Conservation (phyloP, 306 rosid species). For the Inga laurina region DNA sequence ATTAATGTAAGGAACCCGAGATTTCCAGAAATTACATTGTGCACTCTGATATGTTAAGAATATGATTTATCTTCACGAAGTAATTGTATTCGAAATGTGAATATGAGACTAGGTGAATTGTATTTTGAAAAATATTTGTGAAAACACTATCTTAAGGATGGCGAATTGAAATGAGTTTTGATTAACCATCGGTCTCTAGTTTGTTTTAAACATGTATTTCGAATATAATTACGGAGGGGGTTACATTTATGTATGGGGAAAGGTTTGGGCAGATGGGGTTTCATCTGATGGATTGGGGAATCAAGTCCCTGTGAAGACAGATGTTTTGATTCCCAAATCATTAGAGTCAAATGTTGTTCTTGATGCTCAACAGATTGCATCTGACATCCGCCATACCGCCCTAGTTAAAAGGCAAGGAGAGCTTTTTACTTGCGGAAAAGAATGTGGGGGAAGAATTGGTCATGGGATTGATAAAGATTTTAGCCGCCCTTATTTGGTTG, state of each 20-base stretch:
- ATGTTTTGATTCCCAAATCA: constrained; percentile 75
- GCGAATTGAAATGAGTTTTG: too few species aligned
- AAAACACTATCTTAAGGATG: too few species aligned
- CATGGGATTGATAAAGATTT: constrained; percentile 76
- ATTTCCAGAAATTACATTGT: too few species aligned
- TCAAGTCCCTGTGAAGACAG: constrained; percentile 48
- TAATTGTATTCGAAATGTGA: too few species aligned
- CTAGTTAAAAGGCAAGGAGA: constrained; percentile 95
- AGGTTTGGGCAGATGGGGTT: constrained; percentile 68
- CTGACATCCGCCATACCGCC: constrained; percentile 78
- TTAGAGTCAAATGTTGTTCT: constrained; percentile 87
- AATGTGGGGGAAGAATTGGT: constrained; percentile 91
- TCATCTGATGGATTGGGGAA: constrained; percentile 57
- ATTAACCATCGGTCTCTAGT: too few species aligned
- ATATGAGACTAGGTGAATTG: too few species aligned
- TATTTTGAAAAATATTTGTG: too few species aligned
- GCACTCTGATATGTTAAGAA: too few species aligned
- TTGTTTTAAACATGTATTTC: too few species aligned
- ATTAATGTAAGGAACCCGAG: too few species aligned
- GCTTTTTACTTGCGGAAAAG: constrained; percentile 98
- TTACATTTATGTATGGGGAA: constrained; percentile 72
- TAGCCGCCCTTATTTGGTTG: constrained; percentile 72
- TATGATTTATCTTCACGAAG: too few species aligned
- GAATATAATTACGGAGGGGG: too few species aligned
- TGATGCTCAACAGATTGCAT: constrained; percentile 81